Evolutionary conservation across 768 basidiomycete genomes (phyloP).

Genomic region (Suillus subaureus): DNA sequence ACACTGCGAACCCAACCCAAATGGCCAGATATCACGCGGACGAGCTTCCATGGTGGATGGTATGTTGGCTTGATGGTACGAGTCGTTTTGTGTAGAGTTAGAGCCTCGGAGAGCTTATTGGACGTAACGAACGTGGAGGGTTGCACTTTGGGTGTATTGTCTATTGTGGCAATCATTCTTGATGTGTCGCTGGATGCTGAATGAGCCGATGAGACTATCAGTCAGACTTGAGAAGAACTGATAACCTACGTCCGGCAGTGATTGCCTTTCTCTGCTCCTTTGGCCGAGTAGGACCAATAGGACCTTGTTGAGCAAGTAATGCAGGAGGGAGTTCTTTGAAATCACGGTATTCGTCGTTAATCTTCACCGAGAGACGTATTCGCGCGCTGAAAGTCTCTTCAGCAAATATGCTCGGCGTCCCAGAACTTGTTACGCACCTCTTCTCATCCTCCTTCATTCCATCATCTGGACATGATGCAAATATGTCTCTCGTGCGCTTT

Average conservation of each 20-base stretch:
- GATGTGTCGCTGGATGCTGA: slow-evolving; percentile 50
- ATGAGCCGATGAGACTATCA: slow-evolving; percentile 18
- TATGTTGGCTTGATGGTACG: slow-evolving; percentile 94
- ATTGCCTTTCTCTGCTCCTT: slow-evolving; percentile 65
- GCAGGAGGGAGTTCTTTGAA: slow-evolving; percentile 83
- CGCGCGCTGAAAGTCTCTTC: slow-evolving; percentile 50
- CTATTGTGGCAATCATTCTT: slow-evolving; percentile 72
- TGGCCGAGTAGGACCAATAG: slow-evolving; percentile 79
- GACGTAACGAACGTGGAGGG: slow-evolving; percentile 72
- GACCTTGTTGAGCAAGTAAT: slow-evolving; percentile 77
- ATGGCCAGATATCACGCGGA: slow-evolving; percentile 96
- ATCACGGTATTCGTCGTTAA: slow-evolving; percentile 87
- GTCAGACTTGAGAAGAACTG: neutral
- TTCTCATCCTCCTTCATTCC: slow-evolving; percentile 65
- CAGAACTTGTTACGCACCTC: slow-evolving; percentile 47
- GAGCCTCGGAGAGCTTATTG: slow-evolving; percentile 79
- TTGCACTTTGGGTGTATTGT: slow-evolving; percentile 66
- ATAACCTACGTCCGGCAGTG: slow-evolving; percentile 65
- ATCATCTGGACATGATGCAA: slow-evolving; percentile 66
- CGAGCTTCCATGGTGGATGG: slow-evolving; percentile 95
- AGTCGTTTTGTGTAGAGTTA: slow-evolving; percentile 90
- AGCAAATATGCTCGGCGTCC: neutral
- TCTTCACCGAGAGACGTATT: slow-evolving; percentile 78
- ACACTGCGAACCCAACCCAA: slow-evolving; percentile 97
- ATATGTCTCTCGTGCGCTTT: slow-evolving; percentile 74